Evolutionary conservation across 139 green algal genomes (phyloP), one percentile per base, ranked within the genome.

Genomic region (Tetradesmus obliquus): DNA sequence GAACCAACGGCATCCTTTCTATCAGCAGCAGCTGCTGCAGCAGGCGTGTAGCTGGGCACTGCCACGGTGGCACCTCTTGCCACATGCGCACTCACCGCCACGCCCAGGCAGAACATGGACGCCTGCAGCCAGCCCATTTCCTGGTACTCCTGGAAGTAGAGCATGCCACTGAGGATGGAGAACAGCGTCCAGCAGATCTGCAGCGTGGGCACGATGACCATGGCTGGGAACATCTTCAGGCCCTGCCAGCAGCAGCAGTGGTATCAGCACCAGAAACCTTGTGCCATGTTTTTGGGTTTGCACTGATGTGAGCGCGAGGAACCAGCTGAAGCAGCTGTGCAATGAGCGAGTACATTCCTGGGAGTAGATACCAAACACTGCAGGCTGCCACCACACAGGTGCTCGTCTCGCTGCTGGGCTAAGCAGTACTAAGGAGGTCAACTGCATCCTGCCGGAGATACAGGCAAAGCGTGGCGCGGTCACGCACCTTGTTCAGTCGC

Each of bases 131-230:
- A 17, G 2, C 54, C 93, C 79, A 98, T 96, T 10, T 89, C 88
- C 60, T 91, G 80, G 88, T 97, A 98, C 93, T 98, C 96, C 92
- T 97, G 58, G 82, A 97, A 99, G 87, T 99, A 99, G 22, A 99
- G 86, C 86, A 96, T 95, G 54, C 97, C 97, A 8, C 84, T 94
- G 7, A 98, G 58, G 58, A 99, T 97, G 72, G 92, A 96, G 87
- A 98, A 97, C 17, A 99, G 92, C 10, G 97, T 97, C 97, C 97
- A 99, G 19, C 91, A 94, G 89, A 99, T 98, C 76, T 99, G 97
- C 89, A 99, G 95, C 7, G 95, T 94, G 0, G 97, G 97, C 86
- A 99, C 97, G 72, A 99, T 99, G 69, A 98, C 90, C 79, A 97
- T 95, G 20, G 96, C 96, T 3, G 96, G 95, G 88, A 99, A 99